Base-by-base conservation (phyloP, 148 eudicot genomes). In the Fagopyrum homotropicum region DNA sequence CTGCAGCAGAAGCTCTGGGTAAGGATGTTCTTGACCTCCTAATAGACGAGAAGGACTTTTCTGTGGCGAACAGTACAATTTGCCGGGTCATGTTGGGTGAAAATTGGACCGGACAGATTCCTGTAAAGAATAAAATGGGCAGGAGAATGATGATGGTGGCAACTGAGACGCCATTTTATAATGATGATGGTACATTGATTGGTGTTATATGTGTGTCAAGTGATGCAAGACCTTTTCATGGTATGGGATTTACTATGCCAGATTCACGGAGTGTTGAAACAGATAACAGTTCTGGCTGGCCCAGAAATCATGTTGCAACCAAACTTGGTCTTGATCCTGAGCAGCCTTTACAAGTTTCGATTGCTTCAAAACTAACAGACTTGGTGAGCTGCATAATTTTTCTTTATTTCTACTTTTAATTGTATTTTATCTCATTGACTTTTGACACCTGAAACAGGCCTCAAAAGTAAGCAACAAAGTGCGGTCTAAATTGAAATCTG, bases 391-490 rank as follows among this genome's bases (percentile, higher is more conserved):
- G 15, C 81, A 46, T 19, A 54, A 4, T 26, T 74, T 49, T 80
- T 52, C 69, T 19, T 12, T 64, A 7, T 73, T 57, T 75, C 40
- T 77, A 47, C 35, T 30, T 73, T 77, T 49, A 64, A 55, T 61
- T 73, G 4, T 78, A 2, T 29, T 17, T 45, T 73, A 46, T 74
- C 73, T 48, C 74, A 50, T 78, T 77, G 54, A 66, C 72, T 56
- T 75, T 86, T 48, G 50, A 82, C 74, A 43, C 35, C 73, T 64
- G 19, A 69, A 75, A 77, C 82, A 95, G 99, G 99, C 97, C 81
- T 74, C 96, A 69, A 95, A 95, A 75, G 91, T 95, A 69, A 86
- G 94, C 89, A 88, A 84, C 94, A 95, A 89, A 85, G 99, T 95
- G 69, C 91, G 88, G 66, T 90, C 94, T 47, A 95, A 92, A 82